Evolutionary conservation across 2,329 filamentous ascomycete genomes (phyloP).

Genomic region (Drechslerella coelobrocha): DNA sequence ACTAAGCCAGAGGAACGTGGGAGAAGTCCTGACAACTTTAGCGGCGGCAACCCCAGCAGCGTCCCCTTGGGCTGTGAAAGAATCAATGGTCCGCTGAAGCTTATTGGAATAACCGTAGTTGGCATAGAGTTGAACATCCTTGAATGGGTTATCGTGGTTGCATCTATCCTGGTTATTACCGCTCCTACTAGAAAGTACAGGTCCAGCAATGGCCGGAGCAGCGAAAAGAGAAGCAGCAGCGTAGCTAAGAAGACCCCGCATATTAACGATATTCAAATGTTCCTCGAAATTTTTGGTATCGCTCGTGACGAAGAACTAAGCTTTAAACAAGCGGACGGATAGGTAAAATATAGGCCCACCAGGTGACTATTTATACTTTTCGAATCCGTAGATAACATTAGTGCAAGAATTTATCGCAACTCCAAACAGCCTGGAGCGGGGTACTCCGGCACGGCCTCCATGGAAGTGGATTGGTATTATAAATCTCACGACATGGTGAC

Average conservation of each 20-base stretch:
- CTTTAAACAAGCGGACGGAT: background rate
- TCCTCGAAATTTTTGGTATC: background rate
- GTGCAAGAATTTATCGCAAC: too few species aligned
- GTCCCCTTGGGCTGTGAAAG: constrained; percentile 58
- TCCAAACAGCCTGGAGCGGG: too few species aligned
- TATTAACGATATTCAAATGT: constrained; percentile 6
- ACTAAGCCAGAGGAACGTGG: constrained; percentile 61
- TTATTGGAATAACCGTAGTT: constrained; percentile 61
- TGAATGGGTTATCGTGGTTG: constrained; percentile 60
- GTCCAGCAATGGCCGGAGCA: constrained; percentile 16
- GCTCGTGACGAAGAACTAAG: background rate
- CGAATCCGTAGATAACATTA: background rate
- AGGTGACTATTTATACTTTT: constrained; percentile 18
- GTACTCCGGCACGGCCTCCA: background rate
- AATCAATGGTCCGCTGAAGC: constrained; percentile 58
- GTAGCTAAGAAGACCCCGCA: constrained; percentile 27
- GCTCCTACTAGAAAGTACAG: constrained; percentile 21
- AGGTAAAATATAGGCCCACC: background rate
- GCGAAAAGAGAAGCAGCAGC: constrained; percentile 21
- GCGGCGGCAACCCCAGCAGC: constrained; percentile 58
- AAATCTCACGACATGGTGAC: constrained; percentile 20
- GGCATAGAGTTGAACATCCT: constrained; percentile 62
- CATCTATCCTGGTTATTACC: constrained; percentile 48
- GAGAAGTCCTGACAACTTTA: constrained; percentile 58
- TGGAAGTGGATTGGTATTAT: background rate